Evolutionary conservation across 2,329 filamentous ascomycete genomes (phyloP).

Genomic region (Nigrograna mackinnonii): DNA sequence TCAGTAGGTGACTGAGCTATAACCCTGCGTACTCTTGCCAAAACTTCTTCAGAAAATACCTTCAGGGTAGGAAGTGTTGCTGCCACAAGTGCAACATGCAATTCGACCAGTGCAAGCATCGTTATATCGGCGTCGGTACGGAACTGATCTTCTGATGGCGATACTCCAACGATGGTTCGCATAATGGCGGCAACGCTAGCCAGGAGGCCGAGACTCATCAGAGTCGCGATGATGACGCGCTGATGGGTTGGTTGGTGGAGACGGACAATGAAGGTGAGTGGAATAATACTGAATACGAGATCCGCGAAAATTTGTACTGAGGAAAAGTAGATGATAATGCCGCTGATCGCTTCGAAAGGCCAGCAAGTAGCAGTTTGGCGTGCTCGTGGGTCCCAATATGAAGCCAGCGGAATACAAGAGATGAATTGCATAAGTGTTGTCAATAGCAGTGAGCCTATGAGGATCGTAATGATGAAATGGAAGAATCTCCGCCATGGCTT

Average conservation of each 20-base stretch:
- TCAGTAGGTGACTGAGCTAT: neutral
- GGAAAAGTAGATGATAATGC: conserved; percentile 1
- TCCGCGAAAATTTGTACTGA: neutral
- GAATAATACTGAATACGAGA: conserved; percentile 1
- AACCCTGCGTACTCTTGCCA: neutral
- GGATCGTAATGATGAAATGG: neutral
- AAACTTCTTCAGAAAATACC: conserved; percentile 1
- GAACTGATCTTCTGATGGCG: neutral
- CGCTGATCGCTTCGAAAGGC: neutral
- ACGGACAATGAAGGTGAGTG: conserved; percentile 1
- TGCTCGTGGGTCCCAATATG: neutral
- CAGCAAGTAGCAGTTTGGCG: neutral
- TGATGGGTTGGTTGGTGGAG: conserved; percentile 1
- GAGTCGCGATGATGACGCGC: conserved; percentile 1
- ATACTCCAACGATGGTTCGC: conserved; percentile 1
- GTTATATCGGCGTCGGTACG: neutral
- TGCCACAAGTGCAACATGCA: conserved; percentile 1
- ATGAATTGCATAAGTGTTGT: neutral
- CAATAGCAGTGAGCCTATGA: neutral
- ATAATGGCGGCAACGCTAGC: conserved; percentile 1
- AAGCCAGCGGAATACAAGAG: neutral
- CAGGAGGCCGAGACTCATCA: conserved; percentile 6
- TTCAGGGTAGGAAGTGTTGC: conserved; percentile 2
- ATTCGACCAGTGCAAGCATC: conserved; percentile 1
- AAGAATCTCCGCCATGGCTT: neutral